Percentiles rank a stretch among this genome's conserved stretches.
phyloP scores from a whole-genome alignment of 306 rosid species.

The Ormosia emarginata region DNA sequence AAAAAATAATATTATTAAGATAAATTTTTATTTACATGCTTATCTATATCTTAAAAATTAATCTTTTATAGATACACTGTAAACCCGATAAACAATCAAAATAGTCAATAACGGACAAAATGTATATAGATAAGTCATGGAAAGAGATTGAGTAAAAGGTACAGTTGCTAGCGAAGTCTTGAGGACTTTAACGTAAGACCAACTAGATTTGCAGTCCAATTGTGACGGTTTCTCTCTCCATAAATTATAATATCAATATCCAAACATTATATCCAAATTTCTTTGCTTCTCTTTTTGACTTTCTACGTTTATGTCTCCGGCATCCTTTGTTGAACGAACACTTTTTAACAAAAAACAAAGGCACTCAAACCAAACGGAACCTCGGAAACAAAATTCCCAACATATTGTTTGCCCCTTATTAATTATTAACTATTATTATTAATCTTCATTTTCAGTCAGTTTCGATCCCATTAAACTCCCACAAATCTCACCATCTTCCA shows the following conservation, averaged over 20 bases:
- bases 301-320: slow-evolving; percentile 36
- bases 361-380: slow-evolving; percentile 38
- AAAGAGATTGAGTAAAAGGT: not conserved
- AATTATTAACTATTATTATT: not conserved
- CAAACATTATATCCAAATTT: not conserved
- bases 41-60: too few relatives aligned
- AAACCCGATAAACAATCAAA: too few relatives aligned
- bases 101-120: too few relatives aligned
- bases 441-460: slow-evolving; percentile 24
- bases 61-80: too few relatives aligned
- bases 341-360: slow-evolving; percentile 9
- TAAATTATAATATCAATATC: too few relatives aligned
- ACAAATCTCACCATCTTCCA: slow-evolving; percentile 51
- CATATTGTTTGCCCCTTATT: not conserved
- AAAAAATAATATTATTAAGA: too few relatives aligned
- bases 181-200: slow-evolving; percentile 39
- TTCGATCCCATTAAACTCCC: slow-evolving; percentile 41
- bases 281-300: slow-evolving; percentile 40
- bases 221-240: not conserved
- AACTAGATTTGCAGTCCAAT: slow-evolving; percentile 48
- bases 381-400: slow-evolving; percentile 24
- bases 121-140: not conserved
- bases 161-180: not conserved
- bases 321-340: slow-evolving; percentile 53
- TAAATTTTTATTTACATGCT: too few relatives aligned